Evolutionary conservation across 768 basidiomycete genomes (phyloP).

Genomic region (Clavulina sp.): DNA sequence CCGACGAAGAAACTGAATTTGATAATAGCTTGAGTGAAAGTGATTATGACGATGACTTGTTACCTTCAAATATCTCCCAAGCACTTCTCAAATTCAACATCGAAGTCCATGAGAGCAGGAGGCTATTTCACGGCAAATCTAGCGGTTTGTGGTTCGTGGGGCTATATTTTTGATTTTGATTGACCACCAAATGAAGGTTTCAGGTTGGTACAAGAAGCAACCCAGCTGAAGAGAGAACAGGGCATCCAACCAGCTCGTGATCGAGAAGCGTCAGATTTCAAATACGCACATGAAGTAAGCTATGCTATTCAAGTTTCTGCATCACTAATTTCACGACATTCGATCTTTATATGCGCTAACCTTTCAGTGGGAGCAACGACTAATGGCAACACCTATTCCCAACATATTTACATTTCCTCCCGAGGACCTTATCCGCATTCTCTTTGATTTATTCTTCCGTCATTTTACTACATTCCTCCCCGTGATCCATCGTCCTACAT

Average conservation of each 20-base stretch:
- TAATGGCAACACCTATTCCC: constrained; percentile 14
- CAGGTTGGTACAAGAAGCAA: constrained; percentile 34
- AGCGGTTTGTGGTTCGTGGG: constrained; percentile 19
- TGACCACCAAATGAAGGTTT: constrained; percentile 16
- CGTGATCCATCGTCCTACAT: constrained; percentile 55
- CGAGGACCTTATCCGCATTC: constrained; percentile 30
- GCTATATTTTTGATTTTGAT: background rate
- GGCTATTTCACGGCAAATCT: constrained; percentile 36
- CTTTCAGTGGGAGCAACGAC: constrained; percentile 20
- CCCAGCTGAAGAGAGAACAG: constrained; percentile 44
- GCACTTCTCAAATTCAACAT: constrained; percentile 12
- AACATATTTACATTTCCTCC: constrained; percentile 37
- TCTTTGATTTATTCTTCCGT: constrained; percentile 51
- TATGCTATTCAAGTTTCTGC: no score
- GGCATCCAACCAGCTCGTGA: constrained; percentile 26
- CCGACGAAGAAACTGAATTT: background rate
- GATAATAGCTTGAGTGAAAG: constrained; percentile 12
- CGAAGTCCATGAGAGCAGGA: constrained; percentile 19
- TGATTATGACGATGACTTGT: constrained; percentile 10
- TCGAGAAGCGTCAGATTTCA: constrained; percentile 5
- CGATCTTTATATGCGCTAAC: constrained; percentile 11
- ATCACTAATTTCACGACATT: constrained; percentile 13
- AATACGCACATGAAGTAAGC: constrained; percentile 6
- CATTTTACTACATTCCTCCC: constrained; percentile 41
- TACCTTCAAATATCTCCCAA: constrained; percentile 16